phyloP scores from a whole-genome alignment of 768 basidiomycete genomes.

The Phlebiopsis gigantea region DNA sequence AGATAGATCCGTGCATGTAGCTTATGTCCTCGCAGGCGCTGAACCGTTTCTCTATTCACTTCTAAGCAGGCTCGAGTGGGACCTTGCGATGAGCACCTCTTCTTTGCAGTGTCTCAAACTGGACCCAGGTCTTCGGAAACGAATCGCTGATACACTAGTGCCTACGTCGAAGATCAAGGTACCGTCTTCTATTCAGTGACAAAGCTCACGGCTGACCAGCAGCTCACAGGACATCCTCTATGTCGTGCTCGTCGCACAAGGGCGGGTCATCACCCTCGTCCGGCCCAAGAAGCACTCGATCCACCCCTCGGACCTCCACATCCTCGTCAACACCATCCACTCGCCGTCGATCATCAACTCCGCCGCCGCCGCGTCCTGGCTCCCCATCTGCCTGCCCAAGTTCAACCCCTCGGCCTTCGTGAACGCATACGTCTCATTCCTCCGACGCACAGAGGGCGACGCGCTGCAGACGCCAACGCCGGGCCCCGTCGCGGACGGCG shows the following conservation, averaged over 20 bases:
- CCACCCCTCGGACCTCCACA: conserved; percentile 93
- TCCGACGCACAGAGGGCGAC: conserved; percentile 28
- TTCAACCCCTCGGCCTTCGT: conserved; percentile 88
- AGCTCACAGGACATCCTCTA: conserved; percentile 78
- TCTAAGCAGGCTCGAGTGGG: conserved; percentile 63
- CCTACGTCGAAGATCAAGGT: conserved; percentile 81
- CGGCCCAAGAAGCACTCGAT: conserved; percentile 92
- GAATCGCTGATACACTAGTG: conserved; percentile 75
- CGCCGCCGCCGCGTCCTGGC: conserved; percentile 82
- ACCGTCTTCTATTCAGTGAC: background rate
- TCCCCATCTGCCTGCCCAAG: conserved; percentile 93
- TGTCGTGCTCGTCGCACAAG: conserved; percentile 75
- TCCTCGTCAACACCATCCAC: conserved; percentile 86
- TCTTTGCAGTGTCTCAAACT: conserved; percentile 78
- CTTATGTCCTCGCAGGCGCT: conserved; percentile 47
- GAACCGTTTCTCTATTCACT: conserved; percentile 76
- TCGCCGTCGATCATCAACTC: conserved; percentile 75
- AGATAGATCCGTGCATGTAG: background rate
- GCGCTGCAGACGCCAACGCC: conserved; percentile 1
- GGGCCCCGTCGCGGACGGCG: background rate
- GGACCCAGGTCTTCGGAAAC: conserved; percentile 61
- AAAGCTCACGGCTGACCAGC: background rate
- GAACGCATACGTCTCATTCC: conserved; percentile 82
- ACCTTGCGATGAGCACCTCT: conserved; percentile 78
- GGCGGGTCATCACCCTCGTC: conserved; percentile 78